Conservation (phyloP, 495 filamentous ascomycete species). For the Daldinia bambusicola region DNA sequence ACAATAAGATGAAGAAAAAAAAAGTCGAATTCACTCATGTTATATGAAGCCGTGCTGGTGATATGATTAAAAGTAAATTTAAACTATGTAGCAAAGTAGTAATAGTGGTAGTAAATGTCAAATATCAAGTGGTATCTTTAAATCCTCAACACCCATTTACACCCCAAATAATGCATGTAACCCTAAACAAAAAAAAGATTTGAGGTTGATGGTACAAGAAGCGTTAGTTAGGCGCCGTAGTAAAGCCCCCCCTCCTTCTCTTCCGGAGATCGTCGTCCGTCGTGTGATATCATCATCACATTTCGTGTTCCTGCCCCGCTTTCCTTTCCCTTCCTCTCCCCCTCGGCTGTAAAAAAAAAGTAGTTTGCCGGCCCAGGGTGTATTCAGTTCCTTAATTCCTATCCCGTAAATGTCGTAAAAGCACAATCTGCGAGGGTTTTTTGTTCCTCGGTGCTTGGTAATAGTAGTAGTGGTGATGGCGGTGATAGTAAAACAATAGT, state of each 20-base stretch:
- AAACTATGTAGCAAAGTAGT: not conserved
- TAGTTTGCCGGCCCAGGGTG: too few relatives aligned
- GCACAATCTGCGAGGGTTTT: not conserved
- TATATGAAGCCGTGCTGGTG: not conserved
- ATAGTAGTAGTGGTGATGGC: not conserved
- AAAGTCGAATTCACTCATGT: not conserved
- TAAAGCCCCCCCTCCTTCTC: too few relatives aligned
- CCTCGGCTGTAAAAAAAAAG: too few relatives aligned
- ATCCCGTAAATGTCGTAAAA: not conserved
- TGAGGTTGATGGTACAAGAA: conserved; percentile 31
- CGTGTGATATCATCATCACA: not conserved
- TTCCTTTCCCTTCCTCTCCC: not conserved
- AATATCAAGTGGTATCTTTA: conserved; percentile 42
- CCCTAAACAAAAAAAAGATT: conserved; percentile 28
- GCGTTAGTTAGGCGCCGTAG: conserved; percentile 15
- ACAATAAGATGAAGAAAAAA: not conserved
- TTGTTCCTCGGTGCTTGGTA: not conserved
- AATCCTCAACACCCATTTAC: conserved; percentile 32
- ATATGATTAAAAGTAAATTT: not conserved
- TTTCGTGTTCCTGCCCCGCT: not conserved
- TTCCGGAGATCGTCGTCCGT: conserved; percentile 4
- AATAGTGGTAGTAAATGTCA: conserved; percentile 14
- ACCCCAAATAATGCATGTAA: conserved; percentile 40
- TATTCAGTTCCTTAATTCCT: not conserved
- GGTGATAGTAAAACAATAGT: not conserved